Evolutionary conservation across 2,329 filamentous ascomycete genomes (phyloP).

Genomic region (Trichoderma asperellum): DNA sequence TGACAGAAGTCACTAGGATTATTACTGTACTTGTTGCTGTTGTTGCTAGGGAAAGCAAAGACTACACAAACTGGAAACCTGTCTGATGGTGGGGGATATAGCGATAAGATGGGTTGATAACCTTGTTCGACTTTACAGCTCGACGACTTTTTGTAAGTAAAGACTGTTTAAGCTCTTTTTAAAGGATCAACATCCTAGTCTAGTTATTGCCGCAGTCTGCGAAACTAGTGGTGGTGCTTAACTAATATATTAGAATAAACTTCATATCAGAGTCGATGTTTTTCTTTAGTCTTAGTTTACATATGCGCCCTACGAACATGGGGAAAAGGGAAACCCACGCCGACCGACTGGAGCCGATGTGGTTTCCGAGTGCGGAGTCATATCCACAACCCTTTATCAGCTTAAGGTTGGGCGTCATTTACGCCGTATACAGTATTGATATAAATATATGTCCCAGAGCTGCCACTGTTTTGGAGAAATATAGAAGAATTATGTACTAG

Average conservation of each 20-base stretch:
- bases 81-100: background rate
- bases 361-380: constrained; percentile 7
- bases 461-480: background rate
- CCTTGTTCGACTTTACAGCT: background rate
- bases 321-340: background rate
- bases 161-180: background rate
- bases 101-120: background rate
- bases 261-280: no score
- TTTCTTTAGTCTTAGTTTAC: background rate
- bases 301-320: constrained; percentile 2
- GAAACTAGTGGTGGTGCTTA: background rate
- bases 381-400: background rate
- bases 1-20: background rate
- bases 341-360: background rate
- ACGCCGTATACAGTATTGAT: background rate
- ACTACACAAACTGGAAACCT: background rate
- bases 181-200: background rate
- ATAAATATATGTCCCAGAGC: background rate
- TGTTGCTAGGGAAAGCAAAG: background rate
- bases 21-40: background rate
- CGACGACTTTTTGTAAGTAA: background rate
- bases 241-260: background rate
- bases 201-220: background rate
- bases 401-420: background rate
- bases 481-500: background rate